These are phyloP conservation scores for Punica granatum DNA, from an alignment of 345 rosid genomes.

Conservation along the genomic window DNA sequence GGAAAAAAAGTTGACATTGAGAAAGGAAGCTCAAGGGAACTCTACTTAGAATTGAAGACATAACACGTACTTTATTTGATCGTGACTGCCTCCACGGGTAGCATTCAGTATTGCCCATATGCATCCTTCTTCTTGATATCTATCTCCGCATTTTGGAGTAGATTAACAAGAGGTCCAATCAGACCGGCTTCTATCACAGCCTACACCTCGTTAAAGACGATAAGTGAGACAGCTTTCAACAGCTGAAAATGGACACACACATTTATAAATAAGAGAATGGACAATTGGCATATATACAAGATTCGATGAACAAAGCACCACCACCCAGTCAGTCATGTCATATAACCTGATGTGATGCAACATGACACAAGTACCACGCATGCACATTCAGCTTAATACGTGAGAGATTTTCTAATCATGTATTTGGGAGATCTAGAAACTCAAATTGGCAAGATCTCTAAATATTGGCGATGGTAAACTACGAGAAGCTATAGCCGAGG, in stretches of 20 bases:
- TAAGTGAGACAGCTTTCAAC: background rate
- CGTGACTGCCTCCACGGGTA: conserved; percentile 85
- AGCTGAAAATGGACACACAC: background rate
- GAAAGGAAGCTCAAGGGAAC: background rate
- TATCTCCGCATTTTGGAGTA: conserved; percentile 77
- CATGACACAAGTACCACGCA: too few species aligned
- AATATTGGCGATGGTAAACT: background rate
- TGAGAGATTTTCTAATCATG: background rate
- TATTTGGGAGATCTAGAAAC: background rate
- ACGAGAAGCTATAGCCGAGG: background rate
- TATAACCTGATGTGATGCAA: too few species aligned
- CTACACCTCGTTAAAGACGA: conserved; percentile 21
- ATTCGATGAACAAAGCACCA: too few species aligned
- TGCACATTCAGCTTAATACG: background rate
- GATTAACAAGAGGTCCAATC: conserved; percentile 54
- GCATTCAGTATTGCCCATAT: conserved; percentile 95
- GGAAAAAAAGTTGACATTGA: background rate
- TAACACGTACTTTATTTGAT: conserved; percentile 67
- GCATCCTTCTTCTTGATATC: conserved; percentile 92
- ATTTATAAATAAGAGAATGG: background rate
- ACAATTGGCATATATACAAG: too few species aligned
- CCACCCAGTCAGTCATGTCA: background rate
- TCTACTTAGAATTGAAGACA: background rate
- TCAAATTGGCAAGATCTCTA: background rate
- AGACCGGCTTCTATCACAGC: conserved; percentile 60